phyloP scores from a whole-genome alignment of 306 rosid species.

The Bauhinia variegata region DNA sequence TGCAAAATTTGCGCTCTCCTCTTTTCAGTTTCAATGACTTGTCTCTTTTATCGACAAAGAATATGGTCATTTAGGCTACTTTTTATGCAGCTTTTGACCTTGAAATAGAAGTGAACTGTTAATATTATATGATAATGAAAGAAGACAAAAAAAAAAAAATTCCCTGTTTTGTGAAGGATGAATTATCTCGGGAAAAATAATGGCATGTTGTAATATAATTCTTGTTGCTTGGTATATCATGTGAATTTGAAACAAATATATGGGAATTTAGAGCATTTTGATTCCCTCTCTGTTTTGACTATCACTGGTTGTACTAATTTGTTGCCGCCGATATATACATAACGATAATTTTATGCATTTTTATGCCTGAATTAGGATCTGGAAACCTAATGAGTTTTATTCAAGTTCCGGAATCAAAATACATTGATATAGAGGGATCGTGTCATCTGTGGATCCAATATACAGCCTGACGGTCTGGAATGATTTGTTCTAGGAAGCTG shows the following conservation, averaged over 20 bases:
- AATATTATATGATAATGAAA: too few species aligned
- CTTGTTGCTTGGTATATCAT: background rate
- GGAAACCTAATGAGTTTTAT: background rate
- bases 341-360: too few species aligned
- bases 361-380: background rate
- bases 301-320: too few species aligned
- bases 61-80: too few species aligned
- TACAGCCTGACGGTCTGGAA: too few species aligned
- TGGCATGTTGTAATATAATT: background rate
- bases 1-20: background rate
- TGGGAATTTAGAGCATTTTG: background rate
- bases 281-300: too few species aligned
- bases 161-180: background rate
- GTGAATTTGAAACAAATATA: too few species aligned
- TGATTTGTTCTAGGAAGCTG: background rate
- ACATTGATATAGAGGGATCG: background rate
- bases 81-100: background rate
- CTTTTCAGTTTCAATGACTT: too few species aligned
- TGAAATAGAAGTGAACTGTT: background rate
- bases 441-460: too few species aligned
- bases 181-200: background rate
- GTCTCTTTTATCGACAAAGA: too few species aligned
- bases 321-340: too few species aligned
- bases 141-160: too few species aligned
- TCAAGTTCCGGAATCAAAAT: background rate